Evolutionary conservation across 495 filamentous ascomycete genomes (phyloP).

Genomic region (Penicillium verhagenii): DNA sequence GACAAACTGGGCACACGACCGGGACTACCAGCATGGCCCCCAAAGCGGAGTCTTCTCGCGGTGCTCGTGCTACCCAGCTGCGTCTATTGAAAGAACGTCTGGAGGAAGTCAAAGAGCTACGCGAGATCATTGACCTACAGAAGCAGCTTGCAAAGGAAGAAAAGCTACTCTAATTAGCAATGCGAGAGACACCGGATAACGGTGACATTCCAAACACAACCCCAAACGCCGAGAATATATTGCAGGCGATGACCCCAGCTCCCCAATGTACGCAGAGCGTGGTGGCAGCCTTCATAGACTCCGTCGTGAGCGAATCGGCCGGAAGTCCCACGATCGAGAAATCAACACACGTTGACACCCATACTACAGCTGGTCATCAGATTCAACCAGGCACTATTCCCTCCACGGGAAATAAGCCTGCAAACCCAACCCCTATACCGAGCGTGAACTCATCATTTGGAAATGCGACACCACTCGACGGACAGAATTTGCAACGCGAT

Average conservation of each 20-base stretch:
- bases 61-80: conserved; percentile 1
- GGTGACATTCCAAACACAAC: not conserved
- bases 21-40: too few relatives aligned
- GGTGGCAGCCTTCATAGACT: not conserved
- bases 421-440: not conserved
- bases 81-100: not conserved
- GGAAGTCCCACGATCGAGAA: not conserved
- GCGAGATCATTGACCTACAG: not conserved
- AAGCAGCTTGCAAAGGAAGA: not conserved
- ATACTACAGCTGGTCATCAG: not conserved
- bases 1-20: too few relatives aligned
- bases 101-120: not conserved
- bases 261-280: not conserved
- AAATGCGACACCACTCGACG: too few relatives aligned
- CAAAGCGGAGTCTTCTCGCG: too few relatives aligned
- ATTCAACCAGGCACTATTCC: not conserved
- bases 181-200: not conserved
- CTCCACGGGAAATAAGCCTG: not conserved
- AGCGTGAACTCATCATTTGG: too few relatives aligned
- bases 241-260: not conserved
- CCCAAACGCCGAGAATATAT: too few relatives aligned
- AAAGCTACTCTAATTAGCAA: too few relatives aligned
- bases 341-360: not conserved
- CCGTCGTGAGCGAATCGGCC: too few relatives aligned
- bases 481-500: not conserved